phyloP scores from a whole-genome alignment of 441 rosid genomes.

The Pelargonium myrrhifolium region DNA sequence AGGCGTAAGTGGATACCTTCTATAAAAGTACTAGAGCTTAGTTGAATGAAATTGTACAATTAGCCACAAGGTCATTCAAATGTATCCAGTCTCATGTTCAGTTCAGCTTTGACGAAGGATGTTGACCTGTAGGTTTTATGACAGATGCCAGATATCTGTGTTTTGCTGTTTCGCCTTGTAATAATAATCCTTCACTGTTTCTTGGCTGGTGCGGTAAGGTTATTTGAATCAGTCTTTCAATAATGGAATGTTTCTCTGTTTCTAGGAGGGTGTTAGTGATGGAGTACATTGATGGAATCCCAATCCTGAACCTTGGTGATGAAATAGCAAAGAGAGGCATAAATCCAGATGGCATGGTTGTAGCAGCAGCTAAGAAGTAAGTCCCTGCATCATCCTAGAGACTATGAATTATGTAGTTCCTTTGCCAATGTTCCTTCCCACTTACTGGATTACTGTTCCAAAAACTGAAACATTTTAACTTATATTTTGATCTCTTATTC shows the following conservation, averaged over 20 bases:
- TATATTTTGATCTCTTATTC: not conserved
- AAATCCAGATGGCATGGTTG: conserved; percentile 73
- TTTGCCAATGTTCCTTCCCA: not conserved
- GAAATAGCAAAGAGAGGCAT: conserved; percentile 92
- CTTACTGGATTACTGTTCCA: not conserved
- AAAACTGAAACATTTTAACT: not conserved
- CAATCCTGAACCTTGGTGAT: conserved; percentile 81
- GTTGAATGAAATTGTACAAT: not conserved
- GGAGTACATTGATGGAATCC: conserved; percentile 90
- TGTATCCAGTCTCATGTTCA: not conserved
- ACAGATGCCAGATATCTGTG: not conserved
- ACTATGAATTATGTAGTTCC: not conserved
- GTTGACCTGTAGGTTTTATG: not conserved
- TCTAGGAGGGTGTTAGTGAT: conserved; percentile 72
- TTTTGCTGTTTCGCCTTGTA: not conserved
- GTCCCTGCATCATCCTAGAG: conserved; percentile 16
- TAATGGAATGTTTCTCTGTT: conserved; percentile 13
- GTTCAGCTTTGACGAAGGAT: not conserved
- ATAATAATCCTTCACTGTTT: too few relatives aligned
- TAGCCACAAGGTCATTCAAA: not conserved
- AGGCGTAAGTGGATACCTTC: not conserved
- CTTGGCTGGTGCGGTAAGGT: not conserved
- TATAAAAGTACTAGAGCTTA: not conserved
- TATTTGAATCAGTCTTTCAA: not conserved
- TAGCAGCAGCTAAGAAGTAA: conserved; percentile 90